Conservation (phyloP, 2,329 filamentous ascomycete genomes). For the Penicillium sp. region DNA sequence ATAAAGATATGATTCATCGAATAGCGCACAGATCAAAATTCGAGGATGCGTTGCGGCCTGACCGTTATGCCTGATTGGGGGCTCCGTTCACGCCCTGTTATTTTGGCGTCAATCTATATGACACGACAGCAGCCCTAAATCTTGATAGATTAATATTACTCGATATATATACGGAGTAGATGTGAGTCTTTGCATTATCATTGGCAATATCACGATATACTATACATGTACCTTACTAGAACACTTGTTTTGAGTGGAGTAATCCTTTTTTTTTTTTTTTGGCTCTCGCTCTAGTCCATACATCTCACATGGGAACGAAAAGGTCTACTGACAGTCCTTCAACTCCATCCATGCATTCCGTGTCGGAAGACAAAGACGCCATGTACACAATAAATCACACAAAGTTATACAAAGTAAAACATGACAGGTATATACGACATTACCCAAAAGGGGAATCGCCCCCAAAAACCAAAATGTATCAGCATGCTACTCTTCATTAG, state of each 20-base stretch:
- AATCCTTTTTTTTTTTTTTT: slow-evolving; percentile 7
- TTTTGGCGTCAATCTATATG: slow-evolving; percentile 6
- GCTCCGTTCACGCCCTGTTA: slow-evolving; percentile 7
- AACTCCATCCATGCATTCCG: slow-evolving; percentile 38
- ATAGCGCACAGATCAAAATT: slow-evolving; percentile 22
- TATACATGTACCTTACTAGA: not conserved
- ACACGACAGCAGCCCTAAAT: slow-evolving; percentile 1
- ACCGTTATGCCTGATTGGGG: slow-evolving; percentile 26
- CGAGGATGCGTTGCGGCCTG: slow-evolving; percentile 26
- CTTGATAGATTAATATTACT: not conserved
- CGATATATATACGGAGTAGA: not conserved
- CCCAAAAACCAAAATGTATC: slow-evolving; percentile 6
- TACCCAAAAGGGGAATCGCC: slow-evolving; percentile 1
- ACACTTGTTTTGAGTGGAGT: slow-evolving; percentile 10
- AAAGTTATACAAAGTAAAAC: slow-evolving; percentile 16
- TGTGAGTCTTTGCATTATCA: not conserved
- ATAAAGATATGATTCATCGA: slow-evolving; percentile 11
- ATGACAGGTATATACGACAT: slow-evolving; percentile 18
- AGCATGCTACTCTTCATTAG: slow-evolving; percentile 26
- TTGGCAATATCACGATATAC: not conserved
- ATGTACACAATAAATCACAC: slow-evolving; percentile 25
- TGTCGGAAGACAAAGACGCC: slow-evolving; percentile 28
- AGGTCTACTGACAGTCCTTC: slow-evolving; percentile 11
- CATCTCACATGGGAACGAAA: slow-evolving; percentile 9
- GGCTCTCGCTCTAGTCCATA: not conserved